phyloP scores from a whole-genome alignment of 495 filamentous ascomycete species.

The Trypethelium eluteriae region DNA sequence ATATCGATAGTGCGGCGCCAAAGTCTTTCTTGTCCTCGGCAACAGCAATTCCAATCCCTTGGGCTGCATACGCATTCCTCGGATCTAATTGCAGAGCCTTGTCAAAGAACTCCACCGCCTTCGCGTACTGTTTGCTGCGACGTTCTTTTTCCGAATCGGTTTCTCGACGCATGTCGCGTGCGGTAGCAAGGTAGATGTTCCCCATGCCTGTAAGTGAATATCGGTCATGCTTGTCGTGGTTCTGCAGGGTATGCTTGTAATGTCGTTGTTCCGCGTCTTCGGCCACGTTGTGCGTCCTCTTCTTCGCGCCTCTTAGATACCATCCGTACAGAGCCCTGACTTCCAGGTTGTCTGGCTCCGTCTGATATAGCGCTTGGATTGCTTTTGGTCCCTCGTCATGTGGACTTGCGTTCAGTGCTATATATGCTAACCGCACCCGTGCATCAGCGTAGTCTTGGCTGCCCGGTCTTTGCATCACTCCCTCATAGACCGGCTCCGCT shows the following conservation, averaged over 20 bases:
- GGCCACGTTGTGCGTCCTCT: conserved; percentile 65
- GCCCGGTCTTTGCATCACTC: conserved; percentile 67
- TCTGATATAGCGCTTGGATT: conserved; percentile 71
- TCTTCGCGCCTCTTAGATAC: conserved; percentile 76
- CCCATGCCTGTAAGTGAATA: conserved; percentile 95
- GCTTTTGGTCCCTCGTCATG: conserved; percentile 78
- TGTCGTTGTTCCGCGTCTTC: conserved; percentile 89
- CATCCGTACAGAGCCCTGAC: conserved; percentile 88
- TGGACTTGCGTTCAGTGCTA: conserved; percentile 73
- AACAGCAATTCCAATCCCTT: conserved; percentile 88
- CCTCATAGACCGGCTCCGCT: conserved; percentile 80
- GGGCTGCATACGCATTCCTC: conserved; percentile 90
- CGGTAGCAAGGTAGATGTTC: conserved; percentile 76
- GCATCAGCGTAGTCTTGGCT: conserved; percentile 80
- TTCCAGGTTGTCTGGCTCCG: conserved; percentile 73
- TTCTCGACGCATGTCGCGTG: conserved; percentile 87
- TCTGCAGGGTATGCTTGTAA: conserved; percentile 90
- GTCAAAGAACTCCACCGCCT: conserved; percentile 96
- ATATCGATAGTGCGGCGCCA: conserved; percentile 69
- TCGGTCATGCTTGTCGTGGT: conserved; percentile 91
- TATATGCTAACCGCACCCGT: conserved; percentile 76
- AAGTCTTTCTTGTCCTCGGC: conserved; percentile 88
- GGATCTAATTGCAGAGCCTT: conserved; percentile 89
- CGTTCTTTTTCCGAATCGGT: conserved; percentile 85
- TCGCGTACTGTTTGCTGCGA: conserved; percentile 73